Conservation (phyloP, 139 green algal genomes). For the Protoeuglena noctilucae region DNA sequence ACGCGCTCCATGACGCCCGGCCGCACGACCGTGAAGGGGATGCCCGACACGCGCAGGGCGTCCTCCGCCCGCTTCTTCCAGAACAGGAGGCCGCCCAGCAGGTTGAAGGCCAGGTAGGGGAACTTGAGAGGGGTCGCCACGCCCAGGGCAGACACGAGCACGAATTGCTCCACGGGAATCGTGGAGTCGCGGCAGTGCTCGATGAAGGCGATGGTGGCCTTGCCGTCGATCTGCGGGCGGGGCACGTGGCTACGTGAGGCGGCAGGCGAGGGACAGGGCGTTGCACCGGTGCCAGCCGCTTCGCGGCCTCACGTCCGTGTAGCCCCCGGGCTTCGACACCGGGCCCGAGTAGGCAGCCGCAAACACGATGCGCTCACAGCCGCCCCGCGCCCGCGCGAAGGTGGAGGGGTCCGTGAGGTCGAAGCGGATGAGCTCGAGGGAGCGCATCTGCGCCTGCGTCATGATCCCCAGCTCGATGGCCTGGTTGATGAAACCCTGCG, state of each 20-base stretch:
- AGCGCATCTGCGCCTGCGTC: constrained; percentile 15
- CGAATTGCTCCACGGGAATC: constrained; percentile 64
- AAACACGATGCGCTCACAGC: background rate
- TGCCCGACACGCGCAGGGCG: constrained; percentile 54
- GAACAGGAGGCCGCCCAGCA: constrained; percentile 73
- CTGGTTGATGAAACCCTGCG: constrained; percentile 22
- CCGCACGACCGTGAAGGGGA: constrained; percentile 75
- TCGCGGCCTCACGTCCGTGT: no score
- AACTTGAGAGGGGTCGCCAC: constrained; percentile 81
- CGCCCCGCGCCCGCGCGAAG: constrained; percentile 42
- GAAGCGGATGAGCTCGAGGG: constrained; percentile 36
- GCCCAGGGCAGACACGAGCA: constrained; percentile 69
- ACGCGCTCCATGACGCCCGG: constrained; percentile 80
- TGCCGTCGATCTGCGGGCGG: no score
- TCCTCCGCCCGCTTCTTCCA: constrained; percentile 72
- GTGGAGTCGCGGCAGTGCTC: no score
- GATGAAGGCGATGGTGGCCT: no score
- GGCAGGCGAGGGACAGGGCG: no score
- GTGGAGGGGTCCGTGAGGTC: constrained; percentile 39
- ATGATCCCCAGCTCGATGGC: constrained; percentile 38
- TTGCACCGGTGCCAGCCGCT: no score
- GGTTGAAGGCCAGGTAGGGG: constrained; percentile 48
- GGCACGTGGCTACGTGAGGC: no score
- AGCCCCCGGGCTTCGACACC: no score
- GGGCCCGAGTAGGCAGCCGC: no score